Evolutionary conservation across 2,329 filamentous ascomycete genomes (phyloP), one percentile per base, ranked within the genome.

Genomic region (Trichoderma cornu-damae): DNA sequence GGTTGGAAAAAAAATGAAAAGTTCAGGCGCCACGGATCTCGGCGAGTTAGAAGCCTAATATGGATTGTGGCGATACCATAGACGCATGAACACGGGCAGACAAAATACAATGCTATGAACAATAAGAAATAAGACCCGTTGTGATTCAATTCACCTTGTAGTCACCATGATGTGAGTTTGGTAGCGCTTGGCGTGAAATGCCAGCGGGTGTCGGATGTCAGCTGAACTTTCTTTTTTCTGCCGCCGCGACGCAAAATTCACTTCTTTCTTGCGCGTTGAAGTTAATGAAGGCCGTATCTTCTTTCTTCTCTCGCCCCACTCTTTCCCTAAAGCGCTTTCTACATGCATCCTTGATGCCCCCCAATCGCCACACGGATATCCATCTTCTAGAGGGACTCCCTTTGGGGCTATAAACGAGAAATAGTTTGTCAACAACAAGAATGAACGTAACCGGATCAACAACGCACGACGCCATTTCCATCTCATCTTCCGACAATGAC

Each of bases 21-120:
- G 40, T 57, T 55, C 46, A 44, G 47, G 47, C 40, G 43, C 49
- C 43, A 38, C 40, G 42, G 54, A 53, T 48, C 46, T 52, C 47
- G 49, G 55, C 38, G 44, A 54, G 46, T 44, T 43, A 50, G 49
- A 53, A 32, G 28, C 63, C 40, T 66, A 68, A 66, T 64, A 69
- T 66, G 66, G 69, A 66, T 65, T 71, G 69, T 71, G 70, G 70
- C 70, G 68, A 72, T 72, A 72, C 69, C 69, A 71, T 70, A 72
- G 69, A 71, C 60, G 62, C 52, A 61, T 65, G 63, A 65, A 62
- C 64, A 67, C 65, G 52, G 37, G 16, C 43, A 16, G 24, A 43
- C 50, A 14, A 46, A 51, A 52, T 37, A 30, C 38, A 58, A 44
- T 51, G 47, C 48, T 48, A 47, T 38, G 52, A 55, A 50, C 54